Evolutionary conservation across 305 asterid genomes (phyloP), one percentile per base, ranked within the genome.

Genomic region (Fraxinus angustifolia): DNA sequence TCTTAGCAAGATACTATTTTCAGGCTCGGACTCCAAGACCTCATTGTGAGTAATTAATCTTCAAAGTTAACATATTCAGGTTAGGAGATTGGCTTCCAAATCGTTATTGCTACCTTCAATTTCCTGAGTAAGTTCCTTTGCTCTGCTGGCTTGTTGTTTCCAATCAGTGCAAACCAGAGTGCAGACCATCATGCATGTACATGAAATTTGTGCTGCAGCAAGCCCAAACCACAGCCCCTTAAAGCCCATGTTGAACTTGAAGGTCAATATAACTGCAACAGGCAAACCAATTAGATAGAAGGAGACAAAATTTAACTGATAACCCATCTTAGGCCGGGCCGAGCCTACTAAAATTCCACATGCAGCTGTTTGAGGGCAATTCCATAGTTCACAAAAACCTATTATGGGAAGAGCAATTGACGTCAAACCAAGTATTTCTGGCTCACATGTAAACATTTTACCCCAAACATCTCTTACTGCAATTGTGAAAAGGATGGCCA

Each of bases 221-320:
- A 91, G 88, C 79, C 93, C 93, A 26, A 84, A 70, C 91, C 92
- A 91, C 78, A 90, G 79, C 50, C 93, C 96, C 53, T 76, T 34
- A 71, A 91, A 88, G 10, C 92, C 92, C 87, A 90, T 83, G 73
- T 86, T 78, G 40, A 83, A 81, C 82, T 80, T 83, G 88, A 90
- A 91, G 74, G 88, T 88, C 81, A 89, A 77, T 48, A 86, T 26
- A 62, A 81, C 87, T 73, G 92, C 91, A 78, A 86, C 80, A 36
- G 92, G 93, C 84, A 91, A 84, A 71, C 92, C 94, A 34, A 91
- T 79, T 10, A 89, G 84, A 76, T 91, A 91, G 86, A 91, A 90
- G 14, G 92, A 84, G 75, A 83, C 75, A 12, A 90, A 87, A 83
- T 88, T 89, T 72, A 87, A 86, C 50, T 31, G 70, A 76, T 86